These are phyloP conservation scores for Aspergillus intermedius DNA, from an alignment of 2,329 filamentous ascomycete species.

Conservation along the genomic window DNA sequence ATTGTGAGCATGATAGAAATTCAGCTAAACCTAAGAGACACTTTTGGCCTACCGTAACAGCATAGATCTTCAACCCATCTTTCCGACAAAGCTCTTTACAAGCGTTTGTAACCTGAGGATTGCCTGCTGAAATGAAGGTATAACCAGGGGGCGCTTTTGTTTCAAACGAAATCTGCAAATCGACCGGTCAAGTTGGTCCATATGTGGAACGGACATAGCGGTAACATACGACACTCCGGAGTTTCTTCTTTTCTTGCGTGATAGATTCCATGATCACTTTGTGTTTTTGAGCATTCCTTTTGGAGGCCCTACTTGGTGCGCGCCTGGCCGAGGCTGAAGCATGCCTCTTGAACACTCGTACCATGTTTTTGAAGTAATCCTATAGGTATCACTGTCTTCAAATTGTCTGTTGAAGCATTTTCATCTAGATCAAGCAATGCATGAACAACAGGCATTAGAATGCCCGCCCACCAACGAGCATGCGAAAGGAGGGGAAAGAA, in stretches of 20 bases:
- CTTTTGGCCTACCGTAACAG: constrained; percentile 52
- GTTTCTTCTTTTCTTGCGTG: constrained; percentile 55
- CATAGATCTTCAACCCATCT: constrained; percentile 48
- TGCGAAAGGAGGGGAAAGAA: constrained; percentile 1
- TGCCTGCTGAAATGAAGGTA: constrained; percentile 55
- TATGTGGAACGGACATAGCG: constrained; percentile 2
- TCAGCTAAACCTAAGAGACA: constrained; percentile 4
- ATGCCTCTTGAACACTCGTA: constrained; percentile 29
- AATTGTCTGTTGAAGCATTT: constrained; percentile 12
- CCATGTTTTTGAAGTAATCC: constrained; percentile 24
- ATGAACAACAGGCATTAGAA: not conserved
- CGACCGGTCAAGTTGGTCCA: constrained; percentile 26
- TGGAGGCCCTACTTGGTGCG: constrained; percentile 25
- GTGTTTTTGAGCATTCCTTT: constrained; percentile 39
- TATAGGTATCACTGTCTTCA: constrained; percentile 5
- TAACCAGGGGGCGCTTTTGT: constrained; percentile 53
- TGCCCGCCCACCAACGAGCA: not conserved
- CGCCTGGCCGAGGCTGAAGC: constrained; percentile 28
- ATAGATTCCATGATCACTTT: constrained; percentile 55
- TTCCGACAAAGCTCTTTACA: constrained; percentile 56
- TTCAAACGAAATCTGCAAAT: constrained; percentile 48
- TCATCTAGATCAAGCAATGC: constrained; percentile 3
- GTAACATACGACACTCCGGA: constrained; percentile 45
- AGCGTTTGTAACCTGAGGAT: constrained; percentile 52
- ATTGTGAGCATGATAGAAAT: constrained; percentile 5